Conservation (phyloP, 176 grass and related monocot genomes). For the Chloris gayana region DNA sequence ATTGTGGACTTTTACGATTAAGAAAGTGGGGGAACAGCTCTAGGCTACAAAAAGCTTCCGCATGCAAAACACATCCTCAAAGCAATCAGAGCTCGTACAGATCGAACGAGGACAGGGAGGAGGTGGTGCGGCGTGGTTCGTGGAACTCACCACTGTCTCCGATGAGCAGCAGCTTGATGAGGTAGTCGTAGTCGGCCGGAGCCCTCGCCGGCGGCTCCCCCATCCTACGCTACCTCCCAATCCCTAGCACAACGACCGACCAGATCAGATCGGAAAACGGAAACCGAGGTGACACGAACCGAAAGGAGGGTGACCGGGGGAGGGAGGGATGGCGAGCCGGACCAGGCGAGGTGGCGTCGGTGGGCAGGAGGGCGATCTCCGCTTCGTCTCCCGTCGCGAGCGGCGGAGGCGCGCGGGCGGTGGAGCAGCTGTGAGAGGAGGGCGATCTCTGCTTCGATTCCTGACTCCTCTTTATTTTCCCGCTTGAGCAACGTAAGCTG, state of each 20-base stretch:
- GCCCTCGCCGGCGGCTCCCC: constrained; percentile 60
- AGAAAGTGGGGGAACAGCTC: too few species aligned
- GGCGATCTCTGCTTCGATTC: too few species aligned
- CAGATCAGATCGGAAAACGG: constrained; percentile 33
- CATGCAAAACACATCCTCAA: neutral
- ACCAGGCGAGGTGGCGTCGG: constrained; percentile 7
- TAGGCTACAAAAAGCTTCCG: too few species aligned
- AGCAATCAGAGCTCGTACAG: constrained; percentile 30
- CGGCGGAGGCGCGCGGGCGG: constrained; percentile 18
- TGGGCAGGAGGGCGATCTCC: too few species aligned
- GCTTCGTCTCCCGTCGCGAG: constrained; percentile 24
- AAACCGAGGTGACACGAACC: neutral
- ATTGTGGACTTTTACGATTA: too few species aligned
- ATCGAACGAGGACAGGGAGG: neutral
- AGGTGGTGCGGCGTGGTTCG: neutral
- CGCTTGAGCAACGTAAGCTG: too few species aligned
- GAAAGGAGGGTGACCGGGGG: neutral
- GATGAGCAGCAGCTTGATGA: constrained; percentile 66
- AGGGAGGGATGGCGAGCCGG: neutral
- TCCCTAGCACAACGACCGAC: constrained; percentile 19
- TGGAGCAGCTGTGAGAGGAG: neutral
- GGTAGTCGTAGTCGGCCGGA: constrained; percentile 64
- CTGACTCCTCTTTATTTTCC: too few species aligned
- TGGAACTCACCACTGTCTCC: constrained; percentile 57
- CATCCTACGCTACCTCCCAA: constrained; percentile 41